Conservation (phyloP, 805 yeast genomes). For the Metschnikowia chrysomelidarum region DNA sequence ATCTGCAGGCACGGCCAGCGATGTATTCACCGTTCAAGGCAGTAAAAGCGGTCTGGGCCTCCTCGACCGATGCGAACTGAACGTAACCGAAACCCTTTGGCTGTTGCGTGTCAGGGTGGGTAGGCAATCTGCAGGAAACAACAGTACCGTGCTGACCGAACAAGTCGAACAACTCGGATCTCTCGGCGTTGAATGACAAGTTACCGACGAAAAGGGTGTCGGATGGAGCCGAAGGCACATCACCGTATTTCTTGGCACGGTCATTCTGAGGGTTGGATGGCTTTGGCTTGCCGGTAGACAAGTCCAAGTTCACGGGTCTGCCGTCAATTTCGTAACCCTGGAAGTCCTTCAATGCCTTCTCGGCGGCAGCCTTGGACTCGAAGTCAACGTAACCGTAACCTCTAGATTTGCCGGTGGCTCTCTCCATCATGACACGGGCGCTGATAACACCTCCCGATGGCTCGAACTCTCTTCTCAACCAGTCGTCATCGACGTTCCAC, state of each 20-base stretch:
- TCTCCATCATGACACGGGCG: constrained; percentile 94
- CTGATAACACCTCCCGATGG: constrained; percentile 73
- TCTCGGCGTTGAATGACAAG: constrained; percentile 85
- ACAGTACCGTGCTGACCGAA: constrained; percentile 82
- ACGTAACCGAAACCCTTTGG: constrained; percentile 99
- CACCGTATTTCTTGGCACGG: constrained; percentile 90
- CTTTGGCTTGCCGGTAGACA: constrained; percentile 82
- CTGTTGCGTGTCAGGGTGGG: constrained; percentile 98
- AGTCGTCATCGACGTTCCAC: constrained; percentile 94
- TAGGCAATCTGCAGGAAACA: constrained; percentile 90
- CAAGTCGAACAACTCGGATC: constrained; percentile 69
- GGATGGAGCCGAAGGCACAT: constrained; percentile 85
- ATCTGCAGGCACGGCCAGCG: constrained; percentile 90
- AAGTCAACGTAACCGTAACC: constrained; percentile 99
- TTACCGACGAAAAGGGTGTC: constrained; percentile 97
- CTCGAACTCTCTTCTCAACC: constrained; percentile 88
- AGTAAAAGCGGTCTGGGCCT: constrained; percentile 84
- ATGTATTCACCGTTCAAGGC: constrained; percentile 86
- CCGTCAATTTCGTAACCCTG: constrained; percentile 97
- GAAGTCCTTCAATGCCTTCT: constrained; percentile 77
- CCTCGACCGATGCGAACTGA: constrained; percentile 82
- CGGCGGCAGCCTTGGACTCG: constrained; percentile 71
- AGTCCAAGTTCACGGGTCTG: constrained; percentile 90
- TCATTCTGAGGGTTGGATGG: constrained; percentile 52
- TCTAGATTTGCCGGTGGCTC: constrained; percentile 88